A percentile compares a stretch with the other conserved stretches of the same genome.
phyloP scores from a whole-genome alignment of 2,329 filamentous ascomycete species.

The Fusarium cicatricum region DNA sequence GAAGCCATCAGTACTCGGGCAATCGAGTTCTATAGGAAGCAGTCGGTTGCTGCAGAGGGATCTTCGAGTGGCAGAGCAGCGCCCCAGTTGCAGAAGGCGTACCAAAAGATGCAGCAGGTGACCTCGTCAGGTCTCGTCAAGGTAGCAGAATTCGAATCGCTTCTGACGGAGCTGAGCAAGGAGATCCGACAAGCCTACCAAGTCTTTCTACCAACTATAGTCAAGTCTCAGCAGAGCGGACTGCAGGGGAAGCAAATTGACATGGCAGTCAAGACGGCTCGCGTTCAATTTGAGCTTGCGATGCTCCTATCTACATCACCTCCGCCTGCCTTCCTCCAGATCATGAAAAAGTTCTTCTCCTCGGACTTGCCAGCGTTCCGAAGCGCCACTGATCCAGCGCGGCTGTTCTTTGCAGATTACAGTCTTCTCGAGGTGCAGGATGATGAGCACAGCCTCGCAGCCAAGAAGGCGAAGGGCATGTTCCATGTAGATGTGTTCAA shows the following conservation, averaged over 20 bases:
- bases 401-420: slow-evolving; percentile 78
- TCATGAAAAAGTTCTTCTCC: slow-evolving; percentile 72
- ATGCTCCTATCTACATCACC: slow-evolving; percentile 60
- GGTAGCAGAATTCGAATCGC: slow-evolving; percentile 67
- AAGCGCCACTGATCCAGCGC: slow-evolving; percentile 67
- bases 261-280: slow-evolving; percentile 54
- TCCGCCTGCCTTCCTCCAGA: slow-evolving; percentile 57
- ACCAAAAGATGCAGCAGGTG: slow-evolving; percentile 62
- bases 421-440: slow-evolving; percentile 72
- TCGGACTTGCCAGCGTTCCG: slow-evolving; percentile 66
- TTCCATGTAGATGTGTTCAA: slow-evolving; percentile 65
- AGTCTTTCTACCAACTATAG: slow-evolving; percentile 54
- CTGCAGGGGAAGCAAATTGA: slow-evolving; percentile 55
- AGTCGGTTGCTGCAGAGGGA: slow-evolving; percentile 53
- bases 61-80: slow-evolving; percentile 50
- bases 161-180: slow-evolving; percentile 59
- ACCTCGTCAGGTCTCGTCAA: slow-evolving; percentile 63
- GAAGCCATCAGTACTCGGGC: slow-evolving; percentile 59
- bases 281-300: slow-evolving; percentile 59
- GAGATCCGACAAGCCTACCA: slow-evolving; percentile 63
- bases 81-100: slow-evolving; percentile 64
- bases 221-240: slow-evolving; percentile 57
- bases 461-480: slow-evolving; percentile 47
- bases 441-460: slow-evolving; percentile 58
- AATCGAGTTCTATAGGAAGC: slow-evolving; percentile 59